A percentile compares a stretch with the other conserved stretches of the same genome.
Evolutionary conservation across 352 stramenopile species (phyloP).

Genomic region (Phytopythium litorale): DNA sequence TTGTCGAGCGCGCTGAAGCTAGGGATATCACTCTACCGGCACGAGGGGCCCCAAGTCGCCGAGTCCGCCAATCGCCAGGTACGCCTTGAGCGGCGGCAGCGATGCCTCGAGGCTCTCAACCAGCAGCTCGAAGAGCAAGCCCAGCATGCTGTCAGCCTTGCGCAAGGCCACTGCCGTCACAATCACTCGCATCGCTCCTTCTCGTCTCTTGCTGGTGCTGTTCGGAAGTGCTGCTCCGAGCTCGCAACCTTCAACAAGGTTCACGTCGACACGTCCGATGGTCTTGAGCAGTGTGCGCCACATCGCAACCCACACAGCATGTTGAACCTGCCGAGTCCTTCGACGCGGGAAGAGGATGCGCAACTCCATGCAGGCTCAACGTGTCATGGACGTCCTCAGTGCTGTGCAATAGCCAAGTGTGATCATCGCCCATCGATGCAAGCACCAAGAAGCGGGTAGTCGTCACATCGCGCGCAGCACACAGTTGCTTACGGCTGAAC

Average conservation of each 20-base stretch:
- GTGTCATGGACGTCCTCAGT: not conserved
- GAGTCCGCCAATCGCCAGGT: slow-evolving; percentile 1
- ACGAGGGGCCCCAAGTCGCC: slow-evolving; percentile 6
- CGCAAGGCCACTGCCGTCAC: not conserved
- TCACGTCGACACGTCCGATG: not conserved
- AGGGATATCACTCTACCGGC: not conserved
- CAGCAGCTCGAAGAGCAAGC: slow-evolving; percentile 2
- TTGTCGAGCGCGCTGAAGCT: not conserved
- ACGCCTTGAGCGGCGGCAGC: slow-evolving; percentile 5
- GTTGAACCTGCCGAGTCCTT: not conserved
- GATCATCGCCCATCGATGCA: not conserved
- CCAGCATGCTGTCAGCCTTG: slow-evolving; percentile 2
- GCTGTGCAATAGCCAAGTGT: not conserved
- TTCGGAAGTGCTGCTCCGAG: not conserved
- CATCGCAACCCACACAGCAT: not conserved
- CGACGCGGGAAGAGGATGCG: not conserved
- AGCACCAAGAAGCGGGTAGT: not conserved
- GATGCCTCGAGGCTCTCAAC: slow-evolving; percentile 5
- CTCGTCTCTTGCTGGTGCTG: not conserved
- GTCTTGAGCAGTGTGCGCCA: not conserved
- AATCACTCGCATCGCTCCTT: not conserved
- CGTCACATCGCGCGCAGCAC: not conserved
- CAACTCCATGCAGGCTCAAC: not conserved
- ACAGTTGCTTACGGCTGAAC: too few relatives aligned
- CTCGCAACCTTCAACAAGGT: not conserved